Evolutionary conservation across 768 basidiomycete species (phyloP).

Genomic region (Tricholoma sp.): DNA sequence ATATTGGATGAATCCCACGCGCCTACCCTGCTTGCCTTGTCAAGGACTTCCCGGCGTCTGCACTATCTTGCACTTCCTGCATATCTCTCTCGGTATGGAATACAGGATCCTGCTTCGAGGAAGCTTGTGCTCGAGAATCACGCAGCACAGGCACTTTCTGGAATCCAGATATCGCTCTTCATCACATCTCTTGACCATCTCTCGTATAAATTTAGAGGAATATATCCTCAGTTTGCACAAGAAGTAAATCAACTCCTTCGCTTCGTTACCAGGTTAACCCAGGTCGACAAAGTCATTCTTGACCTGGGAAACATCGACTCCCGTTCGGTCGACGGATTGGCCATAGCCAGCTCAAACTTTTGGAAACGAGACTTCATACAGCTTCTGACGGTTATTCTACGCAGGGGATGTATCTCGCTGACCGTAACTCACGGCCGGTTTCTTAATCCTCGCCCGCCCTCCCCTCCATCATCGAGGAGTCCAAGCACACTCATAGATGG

Average conservation of each 20-base stretch:
- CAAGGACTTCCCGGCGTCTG: conserved; percentile 14
- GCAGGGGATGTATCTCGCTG: conserved; percentile 11
- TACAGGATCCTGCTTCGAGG: conserved; percentile 8
- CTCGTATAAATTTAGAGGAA: conserved; percentile 15
- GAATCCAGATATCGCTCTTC: conserved; percentile 11
- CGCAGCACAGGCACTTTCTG: conserved; percentile 12
- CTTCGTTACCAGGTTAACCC: conserved; percentile 11
- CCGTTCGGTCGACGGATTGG: conserved; percentile 17
- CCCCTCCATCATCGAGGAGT: not conserved
- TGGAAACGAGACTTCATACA: conserved; percentile 15
- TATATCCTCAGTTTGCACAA: conserved; percentile 10
- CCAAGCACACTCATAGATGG: not conserved
- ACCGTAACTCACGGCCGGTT: conserved; percentile 17
- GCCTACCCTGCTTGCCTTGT: conserved; percentile 8
- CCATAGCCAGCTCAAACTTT: conserved; percentile 6
- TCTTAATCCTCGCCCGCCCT: conserved; percentile 1
- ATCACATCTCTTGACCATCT: conserved; percentile 16
- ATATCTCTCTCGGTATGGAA: conserved; percentile 15
- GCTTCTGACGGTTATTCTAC: conserved; percentile 12
- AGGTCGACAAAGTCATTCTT: conserved; percentile 10
- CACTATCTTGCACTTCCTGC: conserved; percentile 15
- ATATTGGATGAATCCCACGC: conserved; percentile 10
- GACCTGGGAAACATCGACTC: conserved; percentile 17
- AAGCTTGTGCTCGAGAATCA: conserved; percentile 11
- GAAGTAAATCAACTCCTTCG: conserved; percentile 11